Percentiles rank a stretch among this genome's conserved stretches.
phyloP scores from a whole-genome alignment of 2,329 filamentous ascomycete species.

The Lasiodiplodia citricola region DNA sequence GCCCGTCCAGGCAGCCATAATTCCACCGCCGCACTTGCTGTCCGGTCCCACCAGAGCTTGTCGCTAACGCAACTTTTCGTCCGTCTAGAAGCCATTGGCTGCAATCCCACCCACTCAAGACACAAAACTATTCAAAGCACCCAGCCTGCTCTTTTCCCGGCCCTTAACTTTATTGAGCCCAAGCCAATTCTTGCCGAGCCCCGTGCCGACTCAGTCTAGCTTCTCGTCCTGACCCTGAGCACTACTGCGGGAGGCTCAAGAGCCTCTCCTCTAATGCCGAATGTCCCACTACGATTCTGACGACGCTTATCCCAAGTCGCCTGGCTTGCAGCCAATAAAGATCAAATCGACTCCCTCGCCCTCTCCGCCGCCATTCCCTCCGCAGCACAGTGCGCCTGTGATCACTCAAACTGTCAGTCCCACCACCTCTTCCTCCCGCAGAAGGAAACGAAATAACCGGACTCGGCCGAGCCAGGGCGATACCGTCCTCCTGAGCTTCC shows the following conservation, averaged over 20 bases:
- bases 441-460: conserved; percentile 58
- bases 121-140: conserved; percentile 5
- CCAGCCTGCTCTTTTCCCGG: conserved; percentile 8
- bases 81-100: conserved; percentile 16
- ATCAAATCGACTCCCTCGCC: conserved; percentile 58
- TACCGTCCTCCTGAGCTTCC: conserved; percentile 68
- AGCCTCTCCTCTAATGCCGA: conserved; percentile 26
- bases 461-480: conserved; percentile 63
- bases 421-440: conserved; percentile 43
- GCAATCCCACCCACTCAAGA: conserved; percentile 10
- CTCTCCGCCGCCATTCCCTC: conserved; percentile 52
- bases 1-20: conserved; percentile 21
- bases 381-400: conserved; percentile 33
- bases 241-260: conserved; percentile 18
- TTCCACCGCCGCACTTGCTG: conserved; percentile 4
- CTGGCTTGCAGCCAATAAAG: conserved; percentile 48
- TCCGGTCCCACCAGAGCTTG: conserved; percentile 17
- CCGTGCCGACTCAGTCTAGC: conserved; percentile 17
- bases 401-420: conserved; percentile 44
- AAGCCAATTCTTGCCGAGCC: conserved; percentile 15
- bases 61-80: conserved; percentile 11
- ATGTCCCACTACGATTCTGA: conserved; percentile 53
- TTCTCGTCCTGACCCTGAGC: conserved; percentile 15
- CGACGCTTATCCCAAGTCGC: conserved; percentile 52
- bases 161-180: conserved; percentile 18